phyloP scores from a whole-genome alignment of 176 grass and related monocot genomes.

The Phyllostachys edulis region DNA sequence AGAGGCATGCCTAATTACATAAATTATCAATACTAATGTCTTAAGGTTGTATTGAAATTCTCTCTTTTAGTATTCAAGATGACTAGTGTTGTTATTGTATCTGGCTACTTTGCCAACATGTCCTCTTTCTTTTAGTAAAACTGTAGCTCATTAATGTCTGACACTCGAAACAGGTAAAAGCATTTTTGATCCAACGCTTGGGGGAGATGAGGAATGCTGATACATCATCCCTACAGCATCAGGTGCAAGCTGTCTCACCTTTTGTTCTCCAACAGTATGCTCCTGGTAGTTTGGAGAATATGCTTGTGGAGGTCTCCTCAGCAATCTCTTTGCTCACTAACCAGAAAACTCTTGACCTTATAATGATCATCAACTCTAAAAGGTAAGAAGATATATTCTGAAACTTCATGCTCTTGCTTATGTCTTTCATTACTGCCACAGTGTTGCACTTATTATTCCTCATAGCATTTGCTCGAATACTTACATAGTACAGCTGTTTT shows the following conservation, averaged over 20 bases:
- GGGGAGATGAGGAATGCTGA: conserved; percentile 71
- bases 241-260: conserved; percentile 89
- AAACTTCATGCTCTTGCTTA: not conserved
- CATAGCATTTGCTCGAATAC: not conserved
- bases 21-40: not conserved
- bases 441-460: not conserved
- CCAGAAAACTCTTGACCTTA: conserved; percentile 86
- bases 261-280: conserved; percentile 91
- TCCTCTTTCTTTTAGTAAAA: not conserved
- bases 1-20: not conserved
- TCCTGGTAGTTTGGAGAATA: conserved; percentile 60
- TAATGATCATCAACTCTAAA: conserved; percentile 97
- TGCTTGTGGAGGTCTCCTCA: conserved; percentile 64
- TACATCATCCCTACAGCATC: conserved; percentile 87
- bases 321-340: conserved; percentile 83
- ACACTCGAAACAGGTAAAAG: conserved; percentile 62
- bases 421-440: not conserved
- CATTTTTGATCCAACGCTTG: conserved; percentile 76
- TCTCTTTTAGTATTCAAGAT: conserved; percentile 9
- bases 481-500: not conserved
- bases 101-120: not conserved
- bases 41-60: not conserved
- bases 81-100: conserved; percentile 4
- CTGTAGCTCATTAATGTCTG: conserved; percentile 15
- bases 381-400: conserved; percentile 47